Evolutionary conservation across 805 yeast species (phyloP).

Genomic region (Starmerella scarabaei): DNA sequence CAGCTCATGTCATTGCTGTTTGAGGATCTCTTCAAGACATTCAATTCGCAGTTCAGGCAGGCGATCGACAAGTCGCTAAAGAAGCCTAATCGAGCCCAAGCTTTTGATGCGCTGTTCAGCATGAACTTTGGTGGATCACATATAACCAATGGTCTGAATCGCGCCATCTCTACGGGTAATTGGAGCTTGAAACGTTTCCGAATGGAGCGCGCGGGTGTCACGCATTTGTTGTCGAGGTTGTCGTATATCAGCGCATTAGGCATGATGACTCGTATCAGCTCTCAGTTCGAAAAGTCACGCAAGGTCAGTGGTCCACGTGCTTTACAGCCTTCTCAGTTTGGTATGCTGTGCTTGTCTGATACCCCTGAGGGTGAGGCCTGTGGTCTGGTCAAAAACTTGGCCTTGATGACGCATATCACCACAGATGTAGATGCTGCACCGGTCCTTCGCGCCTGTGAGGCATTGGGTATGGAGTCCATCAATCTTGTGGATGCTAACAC

Average conservation of each 20-base stretch:
- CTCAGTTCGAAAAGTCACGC: conserved; percentile 96
- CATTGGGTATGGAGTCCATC: conserved; percentile 83
- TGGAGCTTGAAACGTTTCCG: conserved; percentile 98
- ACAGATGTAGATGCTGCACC: conserved; percentile 97
- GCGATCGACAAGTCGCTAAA: conserved; percentile 86
- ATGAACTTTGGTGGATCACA: conserved; percentile 86
- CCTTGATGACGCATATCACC: conserved; percentile 96
- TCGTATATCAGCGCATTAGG: conserved; percentile 92
- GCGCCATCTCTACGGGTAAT: conserved; percentile 97
- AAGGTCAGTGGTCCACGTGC: conserved; percentile 99
- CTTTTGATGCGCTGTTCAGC: conserved; percentile 82
- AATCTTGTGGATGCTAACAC: conserved; percentile 69
- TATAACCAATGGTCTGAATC: conserved; percentile 83
- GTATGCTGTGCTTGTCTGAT: conserved; percentile 97
- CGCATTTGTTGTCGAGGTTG: conserved; percentile 83
- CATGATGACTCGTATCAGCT: conserved; percentile 98
- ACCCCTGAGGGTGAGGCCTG: conserved; percentile 99
- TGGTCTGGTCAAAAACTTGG: conserved; percentile 93
- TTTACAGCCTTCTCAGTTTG: conserved; percentile 95
- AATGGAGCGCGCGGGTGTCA: conserved; percentile 99
- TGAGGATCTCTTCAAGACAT: conserved; percentile 94
- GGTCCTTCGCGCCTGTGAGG: conserved; percentile 56
- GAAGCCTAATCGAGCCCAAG: conserved; percentile 88
- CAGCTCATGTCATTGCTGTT: conserved; percentile 88
- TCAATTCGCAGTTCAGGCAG: conserved; percentile 87